Evolutionary conservation across 73 alveolate genomes (phyloP).

Genomic region (Paraurostyla sp.): DNA sequence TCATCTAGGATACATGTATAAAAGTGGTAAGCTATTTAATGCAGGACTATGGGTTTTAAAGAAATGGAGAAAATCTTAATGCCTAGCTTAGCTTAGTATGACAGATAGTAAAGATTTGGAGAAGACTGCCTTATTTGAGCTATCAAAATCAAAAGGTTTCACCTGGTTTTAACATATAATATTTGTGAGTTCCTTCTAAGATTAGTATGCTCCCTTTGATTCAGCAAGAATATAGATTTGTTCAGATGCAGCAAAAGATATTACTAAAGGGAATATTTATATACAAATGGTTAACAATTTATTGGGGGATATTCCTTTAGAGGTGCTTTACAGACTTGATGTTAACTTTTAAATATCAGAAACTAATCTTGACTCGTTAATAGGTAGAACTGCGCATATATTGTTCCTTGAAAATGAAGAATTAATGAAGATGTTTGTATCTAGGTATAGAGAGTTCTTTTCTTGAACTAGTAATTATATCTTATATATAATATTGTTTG

Average conservation of each 20-base stretch:
- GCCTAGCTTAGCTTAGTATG: slow-evolving; percentile 89
- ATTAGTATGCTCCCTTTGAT: slow-evolving; percentile 91
- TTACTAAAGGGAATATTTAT: slow-evolving; percentile 77
- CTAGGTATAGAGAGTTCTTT: slow-evolving; percentile 83
- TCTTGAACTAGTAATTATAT: slow-evolving; percentile 65
- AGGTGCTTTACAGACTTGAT: slow-evolving; percentile 84
- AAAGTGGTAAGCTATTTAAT: slow-evolving; percentile 90
- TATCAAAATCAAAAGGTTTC: slow-evolving; percentile 83
- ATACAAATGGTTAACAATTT: slow-evolving; percentile 86
- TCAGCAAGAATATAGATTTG: slow-evolving; percentile 87
- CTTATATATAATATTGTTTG: no score
- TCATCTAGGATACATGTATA: slow-evolving; percentile 95
- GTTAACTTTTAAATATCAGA: slow-evolving; percentile 90
- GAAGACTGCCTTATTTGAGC: slow-evolving; percentile 85
- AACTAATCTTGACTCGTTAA: slow-evolving; percentile 88
- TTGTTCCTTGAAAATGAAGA: slow-evolving; percentile 87
- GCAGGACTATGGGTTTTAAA: slow-evolving; percentile 99
- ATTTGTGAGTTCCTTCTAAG: slow-evolving; percentile 86
- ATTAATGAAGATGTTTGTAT: slow-evolving; percentile 86
- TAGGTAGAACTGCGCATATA: slow-evolving; percentile 95
- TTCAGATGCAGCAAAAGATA: slow-evolving; percentile 68
- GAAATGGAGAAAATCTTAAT: slow-evolving; percentile 90
- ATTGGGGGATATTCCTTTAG: slow-evolving; percentile 75
- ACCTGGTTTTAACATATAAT: slow-evolving; percentile 90
- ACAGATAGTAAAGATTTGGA: slow-evolving; percentile 80